Evolutionary conservation across 2,329 filamentous ascomycete genomes (phyloP).

Genomic region (Alternaria sp.): DNA sequence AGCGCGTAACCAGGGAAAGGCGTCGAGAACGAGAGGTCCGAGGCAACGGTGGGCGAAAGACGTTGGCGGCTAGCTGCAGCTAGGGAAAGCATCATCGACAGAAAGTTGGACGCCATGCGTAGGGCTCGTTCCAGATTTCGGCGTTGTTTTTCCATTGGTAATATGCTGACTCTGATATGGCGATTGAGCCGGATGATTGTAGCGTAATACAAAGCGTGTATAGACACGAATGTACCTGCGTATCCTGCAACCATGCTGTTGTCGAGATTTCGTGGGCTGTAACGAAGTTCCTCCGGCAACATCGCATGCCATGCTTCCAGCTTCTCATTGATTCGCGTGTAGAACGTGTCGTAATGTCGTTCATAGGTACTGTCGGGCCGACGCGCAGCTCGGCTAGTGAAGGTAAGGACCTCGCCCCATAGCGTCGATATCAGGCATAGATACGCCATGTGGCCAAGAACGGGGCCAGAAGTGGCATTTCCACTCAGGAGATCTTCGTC

Average conservation of each 20-base stretch:
- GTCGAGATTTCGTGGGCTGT: slow-evolving; percentile 64
- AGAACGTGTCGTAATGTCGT: slow-evolving; percentile 58
- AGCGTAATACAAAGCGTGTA: slow-evolving; percentile 72
- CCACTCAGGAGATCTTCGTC: slow-evolving; percentile 58
- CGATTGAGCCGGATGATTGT: slow-evolving; percentile 70
- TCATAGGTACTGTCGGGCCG: slow-evolving; percentile 52
- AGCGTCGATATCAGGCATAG: slow-evolving; percentile 68
- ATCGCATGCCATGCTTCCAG: slow-evolving; percentile 65
- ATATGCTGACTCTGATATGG: slow-evolving; percentile 50
- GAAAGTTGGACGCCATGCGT: slow-evolving; percentile 35
- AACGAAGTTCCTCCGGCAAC: slow-evolving; percentile 62
- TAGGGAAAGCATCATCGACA: slow-evolving; percentile 43
- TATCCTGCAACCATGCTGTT: slow-evolving; percentile 60
- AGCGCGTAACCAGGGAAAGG: slow-evolving; percentile 69
- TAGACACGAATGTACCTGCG: slow-evolving; percentile 65
- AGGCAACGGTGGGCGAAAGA: slow-evolving; percentile 26
- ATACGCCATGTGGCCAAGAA: slow-evolving; percentile 62
- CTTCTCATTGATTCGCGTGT: slow-evolving; percentile 58
- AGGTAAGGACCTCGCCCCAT: slow-evolving; percentile 69
- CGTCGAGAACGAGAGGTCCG: slow-evolving; percentile 53
- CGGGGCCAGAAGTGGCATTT: slow-evolving; percentile 37
- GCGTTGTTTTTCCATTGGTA: slow-evolving; percentile 34
- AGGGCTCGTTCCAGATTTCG: slow-evolving; percentile 43
- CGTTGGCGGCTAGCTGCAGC: slow-evolving; percentile 34
- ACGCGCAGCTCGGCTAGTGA: slow-evolving; percentile 61